Conservation (phyloP, 768 basidiomycete genomes). For the Chalciporus piperatus region DNA sequence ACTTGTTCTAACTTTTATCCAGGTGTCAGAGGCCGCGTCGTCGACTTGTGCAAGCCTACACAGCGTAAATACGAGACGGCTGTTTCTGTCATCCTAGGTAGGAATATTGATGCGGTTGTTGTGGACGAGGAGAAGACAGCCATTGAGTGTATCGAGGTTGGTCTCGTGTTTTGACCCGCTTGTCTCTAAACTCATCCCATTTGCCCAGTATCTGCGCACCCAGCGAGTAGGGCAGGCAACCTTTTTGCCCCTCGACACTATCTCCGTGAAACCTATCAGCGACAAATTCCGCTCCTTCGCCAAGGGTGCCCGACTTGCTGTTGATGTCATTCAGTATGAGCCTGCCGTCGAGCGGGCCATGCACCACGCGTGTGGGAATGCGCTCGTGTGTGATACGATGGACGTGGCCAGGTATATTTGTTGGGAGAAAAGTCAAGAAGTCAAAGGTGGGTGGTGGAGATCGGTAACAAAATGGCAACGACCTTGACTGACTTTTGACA, state of each 20-base stretch:
- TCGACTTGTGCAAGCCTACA: constrained; percentile 94
- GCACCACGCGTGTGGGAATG: constrained; percentile 94
- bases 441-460: constrained; percentile 68
- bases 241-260: constrained; percentile 97
- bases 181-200: not conserved
- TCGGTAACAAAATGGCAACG: not conserved
- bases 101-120: constrained; percentile 93
- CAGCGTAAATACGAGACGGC: constrained; percentile 90
- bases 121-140: constrained; percentile 97
- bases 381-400: constrained; percentile 94
- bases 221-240: constrained; percentile 96
- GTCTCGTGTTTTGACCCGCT: constrained; percentile 8
- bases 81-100: constrained; percentile 86
- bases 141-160: constrained; percentile 94
- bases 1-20: not conserved
- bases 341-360: constrained; percentile 89
- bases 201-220: constrained; percentile 83
- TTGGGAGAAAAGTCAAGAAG: constrained; percentile 93
- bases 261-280: constrained; percentile 89
- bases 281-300: constrained; percentile 94
- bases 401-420: constrained; percentile 87
- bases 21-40: constrained; percentile 91
- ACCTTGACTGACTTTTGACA: not conserved
- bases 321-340: constrained; percentile 83
- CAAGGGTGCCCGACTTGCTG: constrained; percentile 80